A percentile compares a stretch with the other conserved stretches of the same genome.
Conservation (phyloP, 2,329 filamentous ascomycete genomes). For the Pseudocercospora fijiensis region DNA sequence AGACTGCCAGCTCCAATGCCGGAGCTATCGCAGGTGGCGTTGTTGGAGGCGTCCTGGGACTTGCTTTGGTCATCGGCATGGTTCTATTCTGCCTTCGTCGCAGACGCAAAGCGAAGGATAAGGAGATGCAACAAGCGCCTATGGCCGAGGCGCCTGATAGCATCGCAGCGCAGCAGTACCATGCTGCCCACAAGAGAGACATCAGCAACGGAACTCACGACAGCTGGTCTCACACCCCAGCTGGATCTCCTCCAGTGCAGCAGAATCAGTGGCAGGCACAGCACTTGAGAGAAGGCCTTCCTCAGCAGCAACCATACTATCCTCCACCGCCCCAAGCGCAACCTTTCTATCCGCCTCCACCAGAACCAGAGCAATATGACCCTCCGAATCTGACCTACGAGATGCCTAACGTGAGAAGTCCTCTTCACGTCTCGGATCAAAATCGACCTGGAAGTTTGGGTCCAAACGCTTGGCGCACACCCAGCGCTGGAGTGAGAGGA, state of each 20-base stretch:
- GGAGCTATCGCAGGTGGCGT: constrained; percentile 44
- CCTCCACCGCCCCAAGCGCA: constrained; percentile 18
- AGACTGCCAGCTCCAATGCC: constrained; percentile 27
- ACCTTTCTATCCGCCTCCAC: constrained; percentile 10
- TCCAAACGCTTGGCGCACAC: background rate
- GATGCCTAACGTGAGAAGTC: constrained; percentile 14
- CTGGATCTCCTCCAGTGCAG: constrained; percentile 7
- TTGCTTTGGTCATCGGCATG: constrained; percentile 30
- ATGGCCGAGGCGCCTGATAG: background rate
- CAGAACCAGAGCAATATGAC: constrained; percentile 4
- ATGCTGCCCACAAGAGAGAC: background rate
- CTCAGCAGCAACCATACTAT: constrained; percentile 18
- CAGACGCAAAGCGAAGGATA: constrained; percentile 38
- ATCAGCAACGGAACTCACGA: background rate
- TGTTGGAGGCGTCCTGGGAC: constrained; percentile 40
- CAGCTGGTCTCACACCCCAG: background rate
- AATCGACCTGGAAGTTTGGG: background rate
- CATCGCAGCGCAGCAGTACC: background rate
- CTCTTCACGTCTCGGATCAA: background rate
- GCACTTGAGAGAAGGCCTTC: constrained; percentile 10
- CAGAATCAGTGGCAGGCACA: constrained; percentile 9
- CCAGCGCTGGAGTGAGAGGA: background rate
- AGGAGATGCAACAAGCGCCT: background rate
- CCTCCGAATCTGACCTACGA: constrained; percentile 6
- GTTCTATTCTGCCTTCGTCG: constrained; percentile 39